phyloP scores from a whole-genome alignment of 1,139 yeast species.

The Diutina sp. region DNA sequence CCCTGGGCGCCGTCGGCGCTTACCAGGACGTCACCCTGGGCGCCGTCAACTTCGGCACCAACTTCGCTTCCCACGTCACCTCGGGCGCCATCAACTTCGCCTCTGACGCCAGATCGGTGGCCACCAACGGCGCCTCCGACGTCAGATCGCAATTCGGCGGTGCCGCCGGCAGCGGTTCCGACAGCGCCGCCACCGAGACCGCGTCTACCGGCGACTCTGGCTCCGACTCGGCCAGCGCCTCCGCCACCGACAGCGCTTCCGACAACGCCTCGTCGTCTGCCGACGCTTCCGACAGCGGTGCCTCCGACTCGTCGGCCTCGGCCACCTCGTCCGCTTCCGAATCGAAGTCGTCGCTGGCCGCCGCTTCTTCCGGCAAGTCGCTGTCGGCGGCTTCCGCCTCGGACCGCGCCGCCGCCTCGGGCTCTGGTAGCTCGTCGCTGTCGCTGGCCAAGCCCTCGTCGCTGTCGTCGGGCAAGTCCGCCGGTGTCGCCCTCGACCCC shows the following conservation, averaged over 20 bases:
- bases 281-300: constrained; percentile 4
- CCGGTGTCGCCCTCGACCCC: neutral
- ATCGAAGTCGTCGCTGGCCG: neutral
- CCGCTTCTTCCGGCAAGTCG: neutral
- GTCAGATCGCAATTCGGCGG: neutral
- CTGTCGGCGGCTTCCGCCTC: constrained; percentile 2
- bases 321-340: neutral
- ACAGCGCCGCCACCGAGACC: constrained; percentile 2
- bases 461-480: neutral
- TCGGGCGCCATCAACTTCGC: neutral
- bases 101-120: neutral
- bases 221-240: neutral
- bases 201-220: constrained; percentile 3
- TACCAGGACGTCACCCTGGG: neutral
- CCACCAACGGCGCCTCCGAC: neutral
- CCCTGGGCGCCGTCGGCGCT: constrained; percentile 2
- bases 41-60: neutral
- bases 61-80: neutral
- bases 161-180: constrained; percentile 2
- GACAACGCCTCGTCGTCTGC: constrained; percentile 1
- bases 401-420: constrained; percentile 3
- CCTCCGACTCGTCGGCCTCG: neutral
- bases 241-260: constrained; percentile 2
- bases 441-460: neutral
- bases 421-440: neutral